Conservation (phyloP, 2,329 filamentous ascomycete species). For the Capronia americana region DNA sequence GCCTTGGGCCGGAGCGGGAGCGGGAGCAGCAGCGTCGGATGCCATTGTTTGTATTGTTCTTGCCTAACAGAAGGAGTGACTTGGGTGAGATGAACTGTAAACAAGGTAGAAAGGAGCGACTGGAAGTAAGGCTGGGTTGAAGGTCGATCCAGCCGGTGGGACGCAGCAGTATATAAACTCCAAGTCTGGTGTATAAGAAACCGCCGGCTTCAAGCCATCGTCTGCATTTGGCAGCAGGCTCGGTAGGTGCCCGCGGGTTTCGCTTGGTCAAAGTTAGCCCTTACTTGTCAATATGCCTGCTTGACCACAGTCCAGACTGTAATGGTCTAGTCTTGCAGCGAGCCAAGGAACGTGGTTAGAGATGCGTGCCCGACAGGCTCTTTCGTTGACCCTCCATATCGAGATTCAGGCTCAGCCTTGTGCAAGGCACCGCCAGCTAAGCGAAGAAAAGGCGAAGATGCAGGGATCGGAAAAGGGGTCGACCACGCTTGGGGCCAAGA, state of each 20-base stretch:
- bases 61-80: slow-evolving; percentile 23
- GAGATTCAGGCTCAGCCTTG: slow-evolving; percentile 8
- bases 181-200: not conserved
- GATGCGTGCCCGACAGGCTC: slow-evolving; percentile 4
- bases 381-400: not conserved
- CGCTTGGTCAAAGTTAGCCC: not conserved
- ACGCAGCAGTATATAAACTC: slow-evolving; percentile 9
- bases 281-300: slow-evolving; percentile 8
- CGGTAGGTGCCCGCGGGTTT: not conserved
- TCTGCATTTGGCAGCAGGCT: slow-evolving; percentile 2
- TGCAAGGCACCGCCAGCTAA: not conserved
- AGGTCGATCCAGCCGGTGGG: not conserved
- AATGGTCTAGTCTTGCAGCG: slow-evolving; percentile 7
- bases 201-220: slow-evolving; percentile 1
- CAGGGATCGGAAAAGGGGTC: slow-evolving; percentile 1
- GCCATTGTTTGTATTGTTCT: slow-evolving; percentile 13
- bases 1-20: slow-evolving; percentile 15
- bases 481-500: slow-evolving; percentile 9
- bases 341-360: slow-evolving; percentile 12
- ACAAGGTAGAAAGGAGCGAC: not conserved
- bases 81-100: slow-evolving; percentile 38
- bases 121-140: not conserved
- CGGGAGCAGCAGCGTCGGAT: not conserved
- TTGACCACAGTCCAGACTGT: slow-evolving; percentile 1
- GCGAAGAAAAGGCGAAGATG: slow-evolving; percentile 10